Evolutionary conservation across 371 early-diverging fungal genomes (phyloP).

Genomic region (Syncephalastrum racemosum): DNA sequence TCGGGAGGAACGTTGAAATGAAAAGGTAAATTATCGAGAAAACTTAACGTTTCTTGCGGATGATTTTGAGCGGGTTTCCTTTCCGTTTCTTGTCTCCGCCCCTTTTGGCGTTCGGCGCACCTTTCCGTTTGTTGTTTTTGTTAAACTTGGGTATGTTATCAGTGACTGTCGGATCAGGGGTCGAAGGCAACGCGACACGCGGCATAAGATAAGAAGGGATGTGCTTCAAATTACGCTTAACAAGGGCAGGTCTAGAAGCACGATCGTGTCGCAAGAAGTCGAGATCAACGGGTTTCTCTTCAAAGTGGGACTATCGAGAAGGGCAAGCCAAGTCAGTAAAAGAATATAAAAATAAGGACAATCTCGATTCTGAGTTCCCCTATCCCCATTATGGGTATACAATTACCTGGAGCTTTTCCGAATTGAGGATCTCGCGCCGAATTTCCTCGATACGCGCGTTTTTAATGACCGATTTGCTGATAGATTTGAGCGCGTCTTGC

Average conservation of each 20-base stretch:
- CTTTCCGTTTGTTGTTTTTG: constrained; percentile 28
- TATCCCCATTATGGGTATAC: neutral
- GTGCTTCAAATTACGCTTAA: constrained; percentile 87
- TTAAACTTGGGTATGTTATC: constrained; percentile 30
- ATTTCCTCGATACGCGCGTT: constrained; percentile 93
- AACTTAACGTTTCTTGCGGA: constrained; percentile 16
- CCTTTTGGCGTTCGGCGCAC: neutral
- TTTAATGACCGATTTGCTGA: constrained; percentile 75
- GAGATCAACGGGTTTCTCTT: constrained; percentile 93
- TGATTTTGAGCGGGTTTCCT: constrained; percentile 54
- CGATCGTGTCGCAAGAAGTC: constrained; percentile 91
- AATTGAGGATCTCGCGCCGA: constrained; percentile 90
- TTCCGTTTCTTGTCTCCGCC: constrained; percentile 47
- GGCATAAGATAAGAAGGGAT: constrained; percentile 91
- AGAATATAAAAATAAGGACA: neutral
- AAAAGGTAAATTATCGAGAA: constrained; percentile 1
- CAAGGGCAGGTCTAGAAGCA: constrained; percentile 77
- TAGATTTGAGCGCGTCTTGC: constrained; percentile 83
- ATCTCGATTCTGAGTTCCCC: too few relatives aligned
- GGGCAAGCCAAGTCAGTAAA: constrained; percentile 1
- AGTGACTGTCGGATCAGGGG: constrained; percentile 8
- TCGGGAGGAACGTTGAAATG: neutral
- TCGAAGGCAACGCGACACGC: constrained; percentile 52
- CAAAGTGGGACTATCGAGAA: constrained; percentile 79
- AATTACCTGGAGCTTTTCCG: constrained; percentile 82